A percentile compares a stretch with the other conserved stretches of the same genome.
These are phyloP conservation scores for Medicago arabica DNA, from an alignment of 306 rosid species.

Conservation along the genomic window DNA sequence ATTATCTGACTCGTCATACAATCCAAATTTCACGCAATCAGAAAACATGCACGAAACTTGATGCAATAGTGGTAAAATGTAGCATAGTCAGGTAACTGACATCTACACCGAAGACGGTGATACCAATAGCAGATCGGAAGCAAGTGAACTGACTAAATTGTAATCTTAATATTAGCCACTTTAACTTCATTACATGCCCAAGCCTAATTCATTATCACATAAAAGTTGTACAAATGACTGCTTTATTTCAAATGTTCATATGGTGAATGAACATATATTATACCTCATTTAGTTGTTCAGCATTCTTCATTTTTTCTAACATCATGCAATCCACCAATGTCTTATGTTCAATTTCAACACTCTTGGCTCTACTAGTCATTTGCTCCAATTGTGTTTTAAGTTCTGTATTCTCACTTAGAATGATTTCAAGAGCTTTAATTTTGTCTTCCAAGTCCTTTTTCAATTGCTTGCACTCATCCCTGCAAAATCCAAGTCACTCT, in stretches of 20 bases:
- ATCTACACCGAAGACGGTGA: background rate
- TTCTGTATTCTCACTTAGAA: slow-evolving; percentile 76
- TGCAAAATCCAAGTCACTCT: slow-evolving; percentile 46
- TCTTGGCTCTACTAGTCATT: slow-evolving; percentile 68
- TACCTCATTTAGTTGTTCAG: slow-evolving; percentile 98
- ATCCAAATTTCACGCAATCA: slow-evolving; percentile 26
- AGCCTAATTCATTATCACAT: background rate
- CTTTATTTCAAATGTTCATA: slow-evolving; percentile 21
- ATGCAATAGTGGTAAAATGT: background rate
- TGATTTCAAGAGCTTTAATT: slow-evolving; percentile 68
- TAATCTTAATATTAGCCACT: slow-evolving; percentile 22
- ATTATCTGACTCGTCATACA: background rate
- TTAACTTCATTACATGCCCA: slow-evolving; percentile 15
- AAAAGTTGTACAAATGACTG: slow-evolving; percentile 25
- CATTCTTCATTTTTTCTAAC: slow-evolving; percentile 97
- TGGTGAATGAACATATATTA: background rate
- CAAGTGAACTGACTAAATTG: background rate
- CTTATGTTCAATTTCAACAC: slow-evolving; percentile 84
- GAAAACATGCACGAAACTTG: slow-evolving; percentile 6
- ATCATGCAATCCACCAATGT: slow-evolving; percentile 90
- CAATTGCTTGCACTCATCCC: slow-evolving; percentile 72
- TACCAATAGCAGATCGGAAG: background rate
- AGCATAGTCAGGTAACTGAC: slow-evolving; percentile 14
- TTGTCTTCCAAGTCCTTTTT: slow-evolving; percentile 76
- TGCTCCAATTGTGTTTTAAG: slow-evolving; percentile 72